Percentiles rank a stretch among this genome's conserved stretches.
Evolutionary conservation across 176 grass and related monocot genomes (phyloP).

Genomic region (Oryza punctata): DNA sequence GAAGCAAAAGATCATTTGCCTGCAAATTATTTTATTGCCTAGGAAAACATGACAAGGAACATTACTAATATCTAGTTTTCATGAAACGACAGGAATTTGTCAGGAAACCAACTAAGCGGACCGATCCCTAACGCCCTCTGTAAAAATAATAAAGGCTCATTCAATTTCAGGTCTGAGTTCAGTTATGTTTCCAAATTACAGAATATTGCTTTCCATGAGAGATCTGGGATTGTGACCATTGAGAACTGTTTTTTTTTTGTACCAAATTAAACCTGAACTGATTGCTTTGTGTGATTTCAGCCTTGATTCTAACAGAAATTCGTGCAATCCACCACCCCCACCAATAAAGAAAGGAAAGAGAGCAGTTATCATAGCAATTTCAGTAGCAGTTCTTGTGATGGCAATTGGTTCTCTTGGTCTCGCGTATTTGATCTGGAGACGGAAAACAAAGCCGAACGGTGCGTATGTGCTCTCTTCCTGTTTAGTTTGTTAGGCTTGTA

Average conservation of each 20-base stretch:
- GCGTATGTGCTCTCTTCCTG: not conserved
- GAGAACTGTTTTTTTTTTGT: not conserved
- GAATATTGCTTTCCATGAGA: not conserved
- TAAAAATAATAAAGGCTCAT: not conserved
- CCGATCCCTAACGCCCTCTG: too few species aligned
- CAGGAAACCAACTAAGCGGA: conserved; percentile 29
- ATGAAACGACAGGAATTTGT: conserved; percentile 32
- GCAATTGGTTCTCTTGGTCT: not conserved
- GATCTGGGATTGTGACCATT: too few species aligned
- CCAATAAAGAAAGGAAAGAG: not conserved
- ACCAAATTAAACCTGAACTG: not conserved
- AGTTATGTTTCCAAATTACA: not conserved
- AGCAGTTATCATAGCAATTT: not conserved
- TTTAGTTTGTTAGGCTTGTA: not conserved
- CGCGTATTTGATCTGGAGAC: not conserved
- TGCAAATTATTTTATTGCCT: too few species aligned
- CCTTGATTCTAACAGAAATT: not conserved
- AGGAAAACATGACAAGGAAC: too few species aligned
- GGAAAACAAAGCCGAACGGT: not conserved
- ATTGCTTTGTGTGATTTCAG: not conserved
- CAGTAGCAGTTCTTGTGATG: conserved; percentile 15
- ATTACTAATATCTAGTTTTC: too few species aligned
- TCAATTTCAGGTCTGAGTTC: not conserved
- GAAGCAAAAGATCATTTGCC: too few species aligned
- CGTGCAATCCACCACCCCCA: not conserved